phyloP scores from a whole-genome alignment of 2,329 filamentous ascomycete species.

The Capronia coronata region DNA sequence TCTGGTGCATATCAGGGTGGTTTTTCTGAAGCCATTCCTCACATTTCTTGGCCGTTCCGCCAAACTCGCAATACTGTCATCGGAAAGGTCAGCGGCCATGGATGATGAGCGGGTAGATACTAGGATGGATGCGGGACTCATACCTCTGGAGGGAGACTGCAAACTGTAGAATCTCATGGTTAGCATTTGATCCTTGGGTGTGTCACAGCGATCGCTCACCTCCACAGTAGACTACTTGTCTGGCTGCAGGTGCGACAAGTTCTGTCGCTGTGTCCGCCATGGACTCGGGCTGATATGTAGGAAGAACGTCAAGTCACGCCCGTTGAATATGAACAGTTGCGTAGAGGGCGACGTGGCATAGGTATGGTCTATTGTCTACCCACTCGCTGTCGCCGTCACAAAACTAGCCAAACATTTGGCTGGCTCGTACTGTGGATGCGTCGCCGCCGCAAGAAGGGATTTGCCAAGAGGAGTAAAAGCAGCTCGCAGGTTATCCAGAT shows the following conservation, averaged over 20 bases:
- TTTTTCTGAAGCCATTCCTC: constrained; percentile 84
- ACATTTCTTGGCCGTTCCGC: constrained; percentile 92
- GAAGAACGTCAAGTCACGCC: constrained; percentile 18
- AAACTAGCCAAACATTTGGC: not conserved
- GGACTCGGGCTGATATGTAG: constrained; percentile 16
- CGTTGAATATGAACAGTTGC: constrained; percentile 10
- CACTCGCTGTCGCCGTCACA: not conserved
- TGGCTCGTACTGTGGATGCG: not conserved
- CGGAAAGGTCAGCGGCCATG: constrained; percentile 2
- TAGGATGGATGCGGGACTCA: too few species aligned
- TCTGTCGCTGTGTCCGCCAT: constrained; percentile 29
- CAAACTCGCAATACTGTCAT: constrained; percentile 92
- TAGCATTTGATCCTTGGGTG: constrained; percentile 14
- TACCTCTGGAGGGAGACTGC: constrained; percentile 61
- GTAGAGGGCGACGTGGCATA: constrained; percentile 16
- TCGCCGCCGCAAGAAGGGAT: too few species aligned
- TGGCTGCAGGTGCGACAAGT: constrained; percentile 43
- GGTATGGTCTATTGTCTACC: constrained; percentile 12
- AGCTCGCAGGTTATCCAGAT: too few species aligned
- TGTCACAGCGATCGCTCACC: constrained; percentile 37
- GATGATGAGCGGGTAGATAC: not conserved
- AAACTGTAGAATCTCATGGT: constrained; percentile 43
- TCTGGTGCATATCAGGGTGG: constrained; percentile 65
- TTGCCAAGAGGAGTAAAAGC: too few species aligned
- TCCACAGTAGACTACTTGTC: constrained; percentile 56